These are phyloP conservation scores for Rhododendron simsii DNA, from an alignment of 148 eudicot genomes.

Conservation along the genomic window DNA sequence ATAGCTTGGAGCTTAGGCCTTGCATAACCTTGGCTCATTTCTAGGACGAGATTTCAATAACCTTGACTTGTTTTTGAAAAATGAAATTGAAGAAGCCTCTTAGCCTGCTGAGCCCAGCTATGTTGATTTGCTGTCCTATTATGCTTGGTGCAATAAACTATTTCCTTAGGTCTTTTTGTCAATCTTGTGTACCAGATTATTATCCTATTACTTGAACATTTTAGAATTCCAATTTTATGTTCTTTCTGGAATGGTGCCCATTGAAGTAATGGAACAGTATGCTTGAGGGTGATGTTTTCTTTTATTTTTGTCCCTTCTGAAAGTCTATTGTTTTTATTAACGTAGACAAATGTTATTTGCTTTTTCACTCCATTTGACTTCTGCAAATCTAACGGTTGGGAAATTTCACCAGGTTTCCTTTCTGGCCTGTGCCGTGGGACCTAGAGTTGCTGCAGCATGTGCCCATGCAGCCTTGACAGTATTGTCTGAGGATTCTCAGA, in stretches of 20 bases:
- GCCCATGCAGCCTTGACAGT: slow-evolving; percentile 90
- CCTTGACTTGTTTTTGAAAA: slow-evolving; percentile 1
- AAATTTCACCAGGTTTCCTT: slow-evolving; percentile 66
- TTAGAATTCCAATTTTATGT: not conserved
- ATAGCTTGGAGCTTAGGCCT: not conserved
- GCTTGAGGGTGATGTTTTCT: not conserved
- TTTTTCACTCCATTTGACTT: not conserved
- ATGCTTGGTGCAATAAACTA: not conserved
- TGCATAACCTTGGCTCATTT: not conserved
- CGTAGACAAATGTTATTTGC: not conserved
- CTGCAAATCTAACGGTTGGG: slow-evolving; percentile 18
- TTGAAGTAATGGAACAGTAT: not conserved
- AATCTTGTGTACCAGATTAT: not conserved
- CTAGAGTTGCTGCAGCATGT: slow-evolving; percentile 98
- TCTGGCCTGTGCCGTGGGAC: slow-evolving; percentile 91
- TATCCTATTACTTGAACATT: not conserved
- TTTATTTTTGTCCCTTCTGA: not conserved
- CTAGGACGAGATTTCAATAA: not conserved
- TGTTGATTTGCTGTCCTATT: not conserved
- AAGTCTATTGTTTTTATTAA: not conserved
- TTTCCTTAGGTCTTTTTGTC: not conserved
- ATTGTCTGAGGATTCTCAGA: slow-evolving; percentile 43
- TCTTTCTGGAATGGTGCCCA: not conserved
- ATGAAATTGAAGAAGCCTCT: slow-evolving; percentile 4
- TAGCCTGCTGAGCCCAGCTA: not conserved